phyloP scores from a whole-genome alignment of 139 green algal species.

The Pleodorina starrii region DNA sequence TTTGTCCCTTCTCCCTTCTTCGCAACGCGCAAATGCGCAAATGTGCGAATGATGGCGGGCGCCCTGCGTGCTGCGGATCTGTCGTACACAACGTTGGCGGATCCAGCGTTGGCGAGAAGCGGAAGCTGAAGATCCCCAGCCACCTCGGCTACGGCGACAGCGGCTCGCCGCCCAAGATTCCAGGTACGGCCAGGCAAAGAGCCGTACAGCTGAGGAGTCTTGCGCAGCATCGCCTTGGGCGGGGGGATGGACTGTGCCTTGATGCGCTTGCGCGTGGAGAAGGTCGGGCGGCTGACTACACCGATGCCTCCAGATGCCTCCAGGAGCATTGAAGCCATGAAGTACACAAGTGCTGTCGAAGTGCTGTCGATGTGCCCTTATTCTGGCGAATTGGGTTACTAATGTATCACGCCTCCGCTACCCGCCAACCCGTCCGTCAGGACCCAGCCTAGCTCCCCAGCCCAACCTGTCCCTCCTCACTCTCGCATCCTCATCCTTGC shows the following conservation, averaged over 20 bases:
- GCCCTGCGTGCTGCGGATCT: too few relatives aligned
- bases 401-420: too few relatives aligned
- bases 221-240: background rate
- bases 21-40: too few relatives aligned
- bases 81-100: too few relatives aligned
- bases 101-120: conserved; percentile 66
- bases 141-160: conserved; percentile 75
- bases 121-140: conserved; percentile 78
- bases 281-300: background rate
- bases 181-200: conserved; percentile 45
- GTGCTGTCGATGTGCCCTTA: background rate
- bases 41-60: too few relatives aligned
- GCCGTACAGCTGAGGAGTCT: background rate
- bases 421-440: too few relatives aligned
- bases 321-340: background rate
- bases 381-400: too few relatives aligned
- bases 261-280: background rate
- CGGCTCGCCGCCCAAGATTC: conserved; percentile 69
- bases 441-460: too few relatives aligned
- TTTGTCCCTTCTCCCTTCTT: too few relatives aligned
- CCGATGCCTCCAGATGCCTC: background rate
- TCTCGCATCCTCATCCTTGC: background rate
- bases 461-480: too few relatives aligned
- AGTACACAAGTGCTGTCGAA: background rate
- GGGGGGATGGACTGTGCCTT: background rate